These are phyloP conservation scores for Phaeoacremonium minimum DNA, from an alignment of 2,329 filamentous ascomycete genomes.

Conservation along the genomic window DNA sequence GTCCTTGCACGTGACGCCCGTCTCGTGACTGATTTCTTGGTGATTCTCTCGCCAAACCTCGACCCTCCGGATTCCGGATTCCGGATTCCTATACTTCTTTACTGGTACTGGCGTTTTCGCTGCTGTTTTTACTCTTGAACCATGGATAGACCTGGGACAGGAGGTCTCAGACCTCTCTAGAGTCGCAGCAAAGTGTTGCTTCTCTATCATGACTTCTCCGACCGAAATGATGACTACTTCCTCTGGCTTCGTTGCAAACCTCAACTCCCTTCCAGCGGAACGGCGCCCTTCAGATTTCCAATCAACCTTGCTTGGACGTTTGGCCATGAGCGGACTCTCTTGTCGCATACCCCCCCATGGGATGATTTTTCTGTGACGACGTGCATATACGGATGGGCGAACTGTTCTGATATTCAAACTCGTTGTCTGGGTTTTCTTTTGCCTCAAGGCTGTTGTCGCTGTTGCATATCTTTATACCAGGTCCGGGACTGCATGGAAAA, in stretches of 20 bases:
- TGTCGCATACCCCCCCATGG: neutral
- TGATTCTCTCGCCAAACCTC: no score
- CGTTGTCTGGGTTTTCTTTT: neutral
- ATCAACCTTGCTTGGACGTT: neutral
- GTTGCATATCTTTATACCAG: constrained; percentile 8
- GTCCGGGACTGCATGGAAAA: constrained; percentile 22
- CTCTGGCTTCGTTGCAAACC: neutral
- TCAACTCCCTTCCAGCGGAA: neutral
- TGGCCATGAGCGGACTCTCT: neutral
- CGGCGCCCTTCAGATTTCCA: neutral
- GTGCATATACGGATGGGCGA: neutral
- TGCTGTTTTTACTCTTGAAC: constrained; percentile 2
- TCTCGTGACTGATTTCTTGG: neutral
- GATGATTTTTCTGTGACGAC: neutral
- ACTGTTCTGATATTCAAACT: neutral
- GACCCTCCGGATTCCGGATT: neutral
- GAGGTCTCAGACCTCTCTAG: neutral
- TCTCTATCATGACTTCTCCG: constrained; percentile 1
- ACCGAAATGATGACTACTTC: neutral
- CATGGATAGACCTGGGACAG: constrained; percentile 2
- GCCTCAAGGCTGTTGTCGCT: neutral
- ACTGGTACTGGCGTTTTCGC: constrained; percentile 8
- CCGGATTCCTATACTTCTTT: constrained; percentile 1
- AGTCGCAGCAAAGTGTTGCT: constrained; percentile 6
- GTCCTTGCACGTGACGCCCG: neutral